Evolutionary conservation across 306 rosid species (phyloP), one percentile per base, ranked within the genome.

Genomic region (Quercus variabilis): DNA sequence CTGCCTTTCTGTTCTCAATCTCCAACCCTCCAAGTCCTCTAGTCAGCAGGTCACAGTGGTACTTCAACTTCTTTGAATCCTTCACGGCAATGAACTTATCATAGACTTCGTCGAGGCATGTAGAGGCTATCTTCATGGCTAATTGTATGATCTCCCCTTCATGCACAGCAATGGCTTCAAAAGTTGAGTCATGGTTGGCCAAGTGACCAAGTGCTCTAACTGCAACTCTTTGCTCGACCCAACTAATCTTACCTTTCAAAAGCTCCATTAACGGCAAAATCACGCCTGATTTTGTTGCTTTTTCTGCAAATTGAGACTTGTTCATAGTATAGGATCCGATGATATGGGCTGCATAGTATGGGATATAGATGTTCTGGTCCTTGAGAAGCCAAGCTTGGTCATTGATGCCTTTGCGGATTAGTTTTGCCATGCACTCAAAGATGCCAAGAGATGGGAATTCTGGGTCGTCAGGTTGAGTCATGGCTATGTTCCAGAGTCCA

Each of bases 141-240:
- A 83, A 79, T 74, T 84, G 89, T 26, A 84, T 73, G 35, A 88
- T 15, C 69, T 87, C 87, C 2, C 14, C 78, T 82, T 86, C 94
- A 74, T 85, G 71, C 25, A 60, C 82, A 10, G 79, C 82, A 54
- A 81, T 73, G 23, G 88, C 82, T 75, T 88, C 85, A 73, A 90
- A 84, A 55, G 88, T 84, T 65, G 15, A 75, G 6, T 87, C 88
- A 79, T 92, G 91, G 73, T 85, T 84, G 11, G 88, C 89, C 21
- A 92, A 31, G 59, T 92, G 97, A 52, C 89, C 89, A 15, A 92
- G 86, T 52, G 97, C 94, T 3, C 92, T 83, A 79, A 87, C 80
- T 5, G 92, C 97, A 41, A 88, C 97, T 81, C 94, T 83, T 69
- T 90, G 86, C 83, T 92, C 97, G 21, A 92, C 90, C 97, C 97